phyloP scores from a whole-genome alignment of 495 filamentous ascomycete genomes.

The Delitschia confertaspora region DNA sequence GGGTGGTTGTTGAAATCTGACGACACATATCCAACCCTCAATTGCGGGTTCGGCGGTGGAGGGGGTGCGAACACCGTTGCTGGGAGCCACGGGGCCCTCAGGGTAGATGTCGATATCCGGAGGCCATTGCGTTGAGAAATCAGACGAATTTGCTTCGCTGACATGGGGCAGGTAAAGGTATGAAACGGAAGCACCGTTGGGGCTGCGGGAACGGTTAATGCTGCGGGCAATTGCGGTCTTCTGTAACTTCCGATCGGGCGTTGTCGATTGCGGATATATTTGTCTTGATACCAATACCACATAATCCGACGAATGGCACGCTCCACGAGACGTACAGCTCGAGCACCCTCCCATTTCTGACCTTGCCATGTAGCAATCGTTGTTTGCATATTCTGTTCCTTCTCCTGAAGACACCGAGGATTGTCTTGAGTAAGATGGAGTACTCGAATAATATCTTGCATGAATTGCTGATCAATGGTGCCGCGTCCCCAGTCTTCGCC shows the following conservation, averaged over 20 bases:
- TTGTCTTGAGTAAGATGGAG: constrained; percentile 33
- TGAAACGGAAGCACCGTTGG: constrained; percentile 98
- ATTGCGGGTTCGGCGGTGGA: constrained; percentile 65
- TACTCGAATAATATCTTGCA: constrained; percentile 46
- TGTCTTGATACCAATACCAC: constrained; percentile 85
- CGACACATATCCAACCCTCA: constrained; percentile 92
- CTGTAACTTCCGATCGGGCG: constrained; percentile 54
- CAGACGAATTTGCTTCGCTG: constrained; percentile 84
- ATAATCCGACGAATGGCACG: constrained; percentile 66
- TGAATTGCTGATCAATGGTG: constrained; percentile 48
- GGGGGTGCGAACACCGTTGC: constrained; percentile 73
- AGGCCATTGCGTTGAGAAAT: constrained; percentile 95
- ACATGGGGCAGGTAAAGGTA: constrained; percentile 91
- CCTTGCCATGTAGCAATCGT: constrained; percentile 62
- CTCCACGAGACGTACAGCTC: constrained; percentile 77
- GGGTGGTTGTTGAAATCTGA: constrained; percentile 99
- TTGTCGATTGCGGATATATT: constrained; percentile 54
- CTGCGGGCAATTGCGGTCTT: constrained; percentile 65
- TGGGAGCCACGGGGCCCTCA: constrained; percentile 81
- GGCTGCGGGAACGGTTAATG: constrained; percentile 73
- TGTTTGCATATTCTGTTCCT: constrained; percentile 35
- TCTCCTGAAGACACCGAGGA: constrained; percentile 35
- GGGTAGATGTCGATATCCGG: constrained; percentile 81
- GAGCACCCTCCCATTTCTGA: constrained; percentile 77
- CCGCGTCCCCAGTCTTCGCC: constrained; percentile 83